A percentile compares a stretch with the other conserved stretches of the same genome.
These are phyloP conservation scores for Lichtheimia corymbifera DNA, from an alignment of 371 early-diverging fungal species.

Conservation along the genomic window DNA sequence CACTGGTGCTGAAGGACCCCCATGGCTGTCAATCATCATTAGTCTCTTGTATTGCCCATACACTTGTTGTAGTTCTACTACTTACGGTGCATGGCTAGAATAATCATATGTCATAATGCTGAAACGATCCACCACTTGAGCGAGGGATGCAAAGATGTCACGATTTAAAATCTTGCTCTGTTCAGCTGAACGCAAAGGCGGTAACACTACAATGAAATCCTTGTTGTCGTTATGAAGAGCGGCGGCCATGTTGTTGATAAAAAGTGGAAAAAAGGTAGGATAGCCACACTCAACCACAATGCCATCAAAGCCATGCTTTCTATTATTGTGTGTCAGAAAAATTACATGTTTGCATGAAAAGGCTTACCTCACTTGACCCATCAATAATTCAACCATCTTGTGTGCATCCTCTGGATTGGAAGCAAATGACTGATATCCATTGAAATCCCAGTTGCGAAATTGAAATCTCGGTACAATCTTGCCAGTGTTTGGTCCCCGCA, in stretches of 20 bases:
- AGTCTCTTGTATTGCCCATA: background rate
- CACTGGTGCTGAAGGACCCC: constrained; percentile 59
- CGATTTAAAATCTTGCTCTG: constrained; percentile 29
- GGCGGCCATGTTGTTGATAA: constrained; percentile 31
- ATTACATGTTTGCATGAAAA: background rate
- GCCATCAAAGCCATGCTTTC: constrained; percentile 56
- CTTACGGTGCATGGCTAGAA: constrained; percentile 44
- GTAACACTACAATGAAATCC: constrained; percentile 53
- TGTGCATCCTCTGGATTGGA: constrained; percentile 19
- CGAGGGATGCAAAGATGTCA: constrained; percentile 36
- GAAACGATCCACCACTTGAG: constrained; percentile 52
- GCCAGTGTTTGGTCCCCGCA: constrained; percentile 30
- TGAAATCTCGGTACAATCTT: constrained; percentile 63
- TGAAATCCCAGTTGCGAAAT: constrained; percentile 43
- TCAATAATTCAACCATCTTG: constrained; percentile 30
- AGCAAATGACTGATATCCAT: constrained; percentile 41
- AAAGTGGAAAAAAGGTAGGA: constrained; percentile 38
- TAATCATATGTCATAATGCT: constrained; percentile 69
- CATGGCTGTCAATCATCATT: constrained; percentile 20
- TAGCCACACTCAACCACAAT: constrained; percentile 57
- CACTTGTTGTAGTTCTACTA: background rate
- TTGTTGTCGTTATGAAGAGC: constrained; percentile 27
- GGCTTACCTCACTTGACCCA: constrained; percentile 28
- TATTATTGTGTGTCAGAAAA: constrained; percentile 7
- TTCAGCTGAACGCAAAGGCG: constrained; percentile 37